Base-by-base conservation (phyloP, 2,329 filamentous ascomycete genomes). In the Diaporthe amygdali region DNA sequence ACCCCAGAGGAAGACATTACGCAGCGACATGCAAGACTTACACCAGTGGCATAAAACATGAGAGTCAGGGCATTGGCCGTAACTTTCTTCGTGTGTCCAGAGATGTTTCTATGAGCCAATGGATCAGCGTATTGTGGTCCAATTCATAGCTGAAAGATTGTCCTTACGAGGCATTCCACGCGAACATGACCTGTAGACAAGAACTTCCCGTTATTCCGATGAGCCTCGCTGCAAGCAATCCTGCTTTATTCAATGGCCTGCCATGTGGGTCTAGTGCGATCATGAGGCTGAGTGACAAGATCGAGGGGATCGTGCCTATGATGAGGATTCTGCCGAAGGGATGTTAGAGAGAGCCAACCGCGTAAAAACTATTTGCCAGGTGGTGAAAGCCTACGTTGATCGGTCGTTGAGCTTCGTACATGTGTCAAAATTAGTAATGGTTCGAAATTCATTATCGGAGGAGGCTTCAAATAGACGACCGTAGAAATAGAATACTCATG, bases 61-160 rank as follows among this genome's bases (percentile, higher is more conserved):
- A 63, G 56, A 9, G 76, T 75, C 2, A 75, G 39, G 1, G 74
- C 74, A 37, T 77, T 77, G 51, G 77, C 76, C 1, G 76, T 77
- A 17, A 74, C 76, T 66, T 78, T 78, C 61, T 79, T 79, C 17
- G 78, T 79, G 69, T 79, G 76, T 1, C 78, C 78, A 20, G 75
- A 75, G 0, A 75, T 78, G 41, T 78, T 78, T 71, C 76, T 77
- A 6, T 34, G 9, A 17, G 32, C n/a, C 2, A 12, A 5, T 12
- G 5, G 1, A 10, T 63, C 10, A 63, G 7, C 12, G 8, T 2
- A 9, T 30, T 34, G 4, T 4, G 10, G 17, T n/a, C 10, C 15
- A 1, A 7, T 4, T 12, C 17, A 25, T 39, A 34, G 27, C 6
- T 25, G 3, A 10, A 2, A 27, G 20, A 8, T 10, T 27, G 56